phyloP scores from a whole-genome alignment of 208 protist species.

The Trypanosoma congolense region DNA sequence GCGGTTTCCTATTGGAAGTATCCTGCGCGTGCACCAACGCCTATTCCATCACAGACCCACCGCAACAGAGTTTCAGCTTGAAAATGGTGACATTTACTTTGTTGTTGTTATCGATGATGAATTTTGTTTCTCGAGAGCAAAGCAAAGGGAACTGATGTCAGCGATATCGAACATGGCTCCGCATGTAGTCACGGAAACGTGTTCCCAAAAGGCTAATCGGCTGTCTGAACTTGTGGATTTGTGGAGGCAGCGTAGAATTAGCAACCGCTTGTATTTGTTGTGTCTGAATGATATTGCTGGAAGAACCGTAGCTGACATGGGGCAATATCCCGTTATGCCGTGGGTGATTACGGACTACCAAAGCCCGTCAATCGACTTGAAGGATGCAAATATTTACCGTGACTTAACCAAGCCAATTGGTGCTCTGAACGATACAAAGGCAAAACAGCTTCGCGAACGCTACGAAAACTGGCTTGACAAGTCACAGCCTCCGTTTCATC shows the following conservation, averaged over 20 bases:
- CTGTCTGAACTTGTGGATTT: conserved; percentile 29
- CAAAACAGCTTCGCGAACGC: conserved; percentile 55
- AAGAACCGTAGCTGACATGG: conserved; percentile 84
- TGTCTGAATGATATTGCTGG: conserved; percentile 88
- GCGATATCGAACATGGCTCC: conserved; percentile 30
- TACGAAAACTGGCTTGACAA: conserved; percentile 76
- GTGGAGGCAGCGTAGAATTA: conserved; percentile 82
- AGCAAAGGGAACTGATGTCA: conserved; percentile 30
- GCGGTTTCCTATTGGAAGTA: conserved; percentile 40
- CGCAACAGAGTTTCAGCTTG: conserved; percentile 58
- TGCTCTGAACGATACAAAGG: conserved; percentile 75
- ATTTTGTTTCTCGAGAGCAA: conserved; percentile 48
- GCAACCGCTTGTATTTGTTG: conserved; percentile 90
- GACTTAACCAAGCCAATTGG: conserved; percentile 94
- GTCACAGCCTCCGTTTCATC: conserved; percentile 90
- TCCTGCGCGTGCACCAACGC: conserved; percentile 48
- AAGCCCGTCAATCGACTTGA: conserved; percentile 56
- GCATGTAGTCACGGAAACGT: conserved; percentile 30
- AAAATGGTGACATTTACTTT: conserved; percentile 49
- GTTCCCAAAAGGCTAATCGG: conserved; percentile 29
- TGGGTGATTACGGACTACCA: conserved; percentile 90
- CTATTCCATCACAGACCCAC: conserved; percentile 64
- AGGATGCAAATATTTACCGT: conserved; percentile 69
- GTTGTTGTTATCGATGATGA: conserved; percentile 63
- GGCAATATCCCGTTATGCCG: conserved; percentile 94